Percentiles rank a stretch among this genome's conserved stretches.
Conservation (phyloP, 2,329 filamentous ascomycete species). For the Periconia sp. region DNA sequence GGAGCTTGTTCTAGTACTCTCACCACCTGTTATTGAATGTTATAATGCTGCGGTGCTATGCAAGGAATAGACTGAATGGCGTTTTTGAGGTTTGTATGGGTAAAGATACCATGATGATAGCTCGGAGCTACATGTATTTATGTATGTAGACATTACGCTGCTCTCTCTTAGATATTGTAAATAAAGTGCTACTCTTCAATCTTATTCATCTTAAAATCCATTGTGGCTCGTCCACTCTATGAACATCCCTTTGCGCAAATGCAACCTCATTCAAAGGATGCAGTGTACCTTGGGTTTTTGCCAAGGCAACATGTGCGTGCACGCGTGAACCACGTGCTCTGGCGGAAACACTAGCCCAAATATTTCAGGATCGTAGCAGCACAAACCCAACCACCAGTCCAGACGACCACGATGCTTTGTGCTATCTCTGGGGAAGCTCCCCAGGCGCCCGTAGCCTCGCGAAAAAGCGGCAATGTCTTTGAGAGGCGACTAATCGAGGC, state of each 20-base stretch:
- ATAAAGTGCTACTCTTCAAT: neutral
- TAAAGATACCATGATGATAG: conserved; percentile 13
- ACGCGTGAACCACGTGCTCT: neutral
- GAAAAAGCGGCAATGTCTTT: conserved; percentile 90
- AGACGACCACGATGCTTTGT: conserved; percentile 35
- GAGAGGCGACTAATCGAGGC: conserved; percentile 94
- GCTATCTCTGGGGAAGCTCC: conserved; percentile 95
- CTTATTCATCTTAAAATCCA: too few species aligned
- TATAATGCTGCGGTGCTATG: conserved; percentile 2
- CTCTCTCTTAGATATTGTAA: conserved; percentile 14
- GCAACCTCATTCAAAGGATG: too few species aligned
- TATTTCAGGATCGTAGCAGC: neutral
- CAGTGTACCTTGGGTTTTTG: neutral
- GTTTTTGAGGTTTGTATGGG: conserved; percentile 13
- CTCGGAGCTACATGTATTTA: conserved; percentile 4
- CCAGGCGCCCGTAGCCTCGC: conserved; percentile 90
- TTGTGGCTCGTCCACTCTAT: too few species aligned
- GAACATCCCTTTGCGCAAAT: too few species aligned
- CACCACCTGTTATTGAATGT: neutral
- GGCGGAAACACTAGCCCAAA: neutral
- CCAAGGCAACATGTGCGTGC: neutral
- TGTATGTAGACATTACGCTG: conserved; percentile 5
- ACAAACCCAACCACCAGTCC: neutral
- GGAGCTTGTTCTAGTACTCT: conserved; percentile 29
- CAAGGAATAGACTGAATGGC: conserved; percentile 23